Conservation (phyloP, 169 alveolate genomes). For the Eimeria brunetti region DNA sequence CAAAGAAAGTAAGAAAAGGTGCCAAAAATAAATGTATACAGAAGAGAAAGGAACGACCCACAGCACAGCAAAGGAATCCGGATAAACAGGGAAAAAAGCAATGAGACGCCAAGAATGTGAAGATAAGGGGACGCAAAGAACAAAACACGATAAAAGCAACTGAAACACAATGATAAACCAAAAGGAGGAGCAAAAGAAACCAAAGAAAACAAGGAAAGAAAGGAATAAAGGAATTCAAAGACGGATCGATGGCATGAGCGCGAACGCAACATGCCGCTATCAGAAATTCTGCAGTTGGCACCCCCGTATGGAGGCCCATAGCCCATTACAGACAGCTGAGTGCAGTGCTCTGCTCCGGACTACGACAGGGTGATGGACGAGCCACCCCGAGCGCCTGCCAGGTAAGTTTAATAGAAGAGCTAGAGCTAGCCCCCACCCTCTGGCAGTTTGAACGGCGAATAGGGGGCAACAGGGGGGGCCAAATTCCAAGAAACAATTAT, state of each 20-base stretch:
- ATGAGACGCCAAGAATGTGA: too few relatives aligned
- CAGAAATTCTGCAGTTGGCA: constrained; percentile 97
- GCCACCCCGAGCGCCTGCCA: constrained; percentile 99
- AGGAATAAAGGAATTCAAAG: neutral
- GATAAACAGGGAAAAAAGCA: too few relatives aligned
- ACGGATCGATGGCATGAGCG: constrained; percentile 84
- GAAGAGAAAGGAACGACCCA: too few relatives aligned
- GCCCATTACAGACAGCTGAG: constrained; percentile 98
- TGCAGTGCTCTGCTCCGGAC: constrained; percentile 98
- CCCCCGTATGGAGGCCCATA: constrained; percentile 96
- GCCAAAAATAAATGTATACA: too few relatives aligned
- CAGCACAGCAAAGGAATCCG: too few relatives aligned
- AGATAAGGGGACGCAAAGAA: too few relatives aligned
- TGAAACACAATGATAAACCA: too few relatives aligned
- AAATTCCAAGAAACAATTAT: too few relatives aligned
- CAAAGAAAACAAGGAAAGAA: neutral
- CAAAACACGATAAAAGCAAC: too few relatives aligned
- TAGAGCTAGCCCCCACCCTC: constrained; percentile 10
- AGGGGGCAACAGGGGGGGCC: too few relatives aligned
- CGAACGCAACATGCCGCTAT: constrained; percentile 91
- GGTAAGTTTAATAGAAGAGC: constrained; percentile 91
- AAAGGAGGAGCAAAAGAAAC: neutral
- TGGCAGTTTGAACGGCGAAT: constrained; percentile 37
- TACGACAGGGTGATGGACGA: constrained; percentile 97
- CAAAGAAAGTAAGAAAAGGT: too few relatives aligned